These are phyloP conservation scores for Marasmius tenuissimus DNA, from an alignment of 1,284 basidiomycete species.

Conservation along the genomic window DNA sequence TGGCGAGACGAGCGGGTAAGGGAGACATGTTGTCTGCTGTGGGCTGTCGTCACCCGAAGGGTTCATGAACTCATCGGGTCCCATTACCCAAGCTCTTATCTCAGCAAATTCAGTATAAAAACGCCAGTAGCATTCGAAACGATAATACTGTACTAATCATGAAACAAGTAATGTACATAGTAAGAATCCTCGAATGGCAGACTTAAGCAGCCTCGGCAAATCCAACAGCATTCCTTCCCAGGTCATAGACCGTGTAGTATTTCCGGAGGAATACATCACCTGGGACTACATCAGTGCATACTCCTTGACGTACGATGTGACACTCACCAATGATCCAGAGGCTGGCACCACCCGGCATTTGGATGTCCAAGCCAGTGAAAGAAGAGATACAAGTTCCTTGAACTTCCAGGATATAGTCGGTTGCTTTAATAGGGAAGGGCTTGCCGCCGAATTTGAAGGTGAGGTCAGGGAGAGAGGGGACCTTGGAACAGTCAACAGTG, in stretches of 20 bases:
- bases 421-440: constrained; percentile 77
- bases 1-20: background rate
- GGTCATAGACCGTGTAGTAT: constrained; percentile 95
- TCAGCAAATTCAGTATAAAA: no score
- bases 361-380: constrained; percentile 93
- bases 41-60: no score
- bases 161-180: background rate
- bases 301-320: background rate
- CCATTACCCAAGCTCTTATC: no score
- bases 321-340: constrained; percentile 92
- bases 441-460: constrained; percentile 84
- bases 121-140: background rate
- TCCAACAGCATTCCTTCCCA: constrained; percentile 83
- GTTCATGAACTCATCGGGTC: no score
- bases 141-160: background rate
- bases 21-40: background rate
- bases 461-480: constrained; percentile 84
- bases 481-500: constrained; percentile 85
- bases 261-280: constrained; percentile 86
- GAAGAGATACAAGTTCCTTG: constrained; percentile 93
- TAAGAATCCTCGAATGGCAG: background rate
- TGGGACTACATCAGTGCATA: constrained; percentile 25
- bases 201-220: constrained; percentile 55
- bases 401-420: constrained; percentile 88
- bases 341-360: constrained; percentile 74